Evolutionary conservation across 148 eudicot species (phyloP).

Genomic region (Rhododendron mucronatum): DNA sequence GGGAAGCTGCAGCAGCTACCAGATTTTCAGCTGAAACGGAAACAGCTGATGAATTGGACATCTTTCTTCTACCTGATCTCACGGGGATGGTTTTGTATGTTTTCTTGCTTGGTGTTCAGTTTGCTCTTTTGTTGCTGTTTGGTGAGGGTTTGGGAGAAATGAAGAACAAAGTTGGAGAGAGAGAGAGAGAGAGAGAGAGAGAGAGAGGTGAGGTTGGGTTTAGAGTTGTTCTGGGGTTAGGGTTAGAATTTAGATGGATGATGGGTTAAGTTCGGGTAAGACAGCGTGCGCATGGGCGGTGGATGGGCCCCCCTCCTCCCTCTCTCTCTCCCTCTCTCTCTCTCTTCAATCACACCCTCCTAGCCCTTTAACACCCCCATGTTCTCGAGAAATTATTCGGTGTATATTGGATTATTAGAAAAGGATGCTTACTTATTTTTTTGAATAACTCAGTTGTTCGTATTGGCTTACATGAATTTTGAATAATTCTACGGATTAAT

Average conservation of each 20-base stretch:
- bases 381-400: background rate
- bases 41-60: constrained; percentile 11
- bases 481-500: background rate
- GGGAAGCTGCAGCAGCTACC: background rate
- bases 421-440: background rate
- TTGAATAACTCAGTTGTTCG: background rate
- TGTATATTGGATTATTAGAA: background rate
- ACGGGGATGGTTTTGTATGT: background rate
- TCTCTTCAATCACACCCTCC: background rate
- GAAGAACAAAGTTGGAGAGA: background rate
- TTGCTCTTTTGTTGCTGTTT: background rate
- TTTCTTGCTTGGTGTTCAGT: background rate
- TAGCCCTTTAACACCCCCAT: constrained; percentile 3
- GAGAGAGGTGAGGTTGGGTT: background rate
- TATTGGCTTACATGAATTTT: too few relatives aligned
- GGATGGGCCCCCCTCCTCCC: constrained; percentile 13
- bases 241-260: constrained; percentile 21
- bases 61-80: constrained; percentile 11
- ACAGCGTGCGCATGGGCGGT: constrained; percentile 44
- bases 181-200: constrained; percentile 21
- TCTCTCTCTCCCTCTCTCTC: background rate
- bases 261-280: constrained; percentile 14
- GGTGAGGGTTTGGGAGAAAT: constrained; percentile 22
- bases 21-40: constrained; percentile 17
- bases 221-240: constrained; percentile 29